Base-by-base conservation (phyloP, 371 early-diverging fungal genomes). In the Actinomortierella ambigua region DNA sequence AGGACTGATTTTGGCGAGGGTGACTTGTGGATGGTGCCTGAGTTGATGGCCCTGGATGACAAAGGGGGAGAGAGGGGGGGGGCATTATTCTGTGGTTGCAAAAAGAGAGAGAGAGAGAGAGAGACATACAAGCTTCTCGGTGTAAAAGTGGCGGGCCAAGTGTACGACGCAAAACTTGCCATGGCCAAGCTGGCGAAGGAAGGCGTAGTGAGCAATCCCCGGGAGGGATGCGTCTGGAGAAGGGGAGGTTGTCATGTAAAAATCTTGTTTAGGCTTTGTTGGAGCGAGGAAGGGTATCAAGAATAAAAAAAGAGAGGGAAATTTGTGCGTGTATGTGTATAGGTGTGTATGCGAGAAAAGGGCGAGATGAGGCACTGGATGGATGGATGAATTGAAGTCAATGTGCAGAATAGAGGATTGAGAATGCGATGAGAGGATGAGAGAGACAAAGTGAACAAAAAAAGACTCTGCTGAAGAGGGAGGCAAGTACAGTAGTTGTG, bases 81-180 rank as follows among this genome's bases (percentile, higher is more conserved):
- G 26, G 43, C 4, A 41, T 47, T 26, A 17, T 34, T 4, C 34
- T 34, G 11, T 11, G 4, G 34, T 11, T 34, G 34, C 34, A 34
- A 11, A 6, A 11, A 34, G 34, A 4, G 11, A 34, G 34, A 34
- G 34, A 11, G 34, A 34, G 34, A 34, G 34, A 5, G 2, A 24
- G 26, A 3, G 8, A 24, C 69, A 44, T 65, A 70, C 71, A 50
- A 70, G 75, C 26, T 83, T 75, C 7, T 77, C 78, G n/a, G 91
- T 94, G 53, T 88, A 61, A 68, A 86, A 89, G 77, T 95, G 92
- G 26, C 85, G 79, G 1, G 91, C 94, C 15, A 94, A 82, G 69
- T 95, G 91, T 23, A 96, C 98, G 55, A 90, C 85, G 59, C 93
- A 91, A 64, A 94, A 95, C 62, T 93, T 94, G 24, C 97, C 97